Evolutionary conservation across 164 flowering plant genomes (phyloP), one percentile per base, ranked within the genome.

Genomic region (Vitis riparia): DNA sequence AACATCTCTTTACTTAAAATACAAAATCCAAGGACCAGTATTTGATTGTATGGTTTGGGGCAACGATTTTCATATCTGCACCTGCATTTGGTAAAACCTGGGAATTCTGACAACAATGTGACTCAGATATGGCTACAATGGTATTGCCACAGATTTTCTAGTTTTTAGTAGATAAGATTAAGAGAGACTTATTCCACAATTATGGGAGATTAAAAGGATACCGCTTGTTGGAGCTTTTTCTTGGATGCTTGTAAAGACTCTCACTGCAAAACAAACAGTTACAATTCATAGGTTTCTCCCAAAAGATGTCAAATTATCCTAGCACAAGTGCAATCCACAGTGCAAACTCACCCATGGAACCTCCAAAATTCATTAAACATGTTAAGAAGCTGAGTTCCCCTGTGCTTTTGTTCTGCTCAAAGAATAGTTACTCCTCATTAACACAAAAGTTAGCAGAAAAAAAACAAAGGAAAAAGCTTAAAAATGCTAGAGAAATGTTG

Each of bases 331-430:
- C 9, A 23, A 59, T 11, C 19, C 47, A 30, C 29, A 75, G 49
- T 30, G 61, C 12, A 27, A 70, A 75, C 91, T 82, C 70, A 94
- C 98, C 97, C 76, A 82, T 73, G 70, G 97, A 88, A 74, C 97
- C 97, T 17, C 69, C 89, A 81, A 80, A 87, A 77, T 92, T 94
- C 98, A 94, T 89, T 8, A 94, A 87, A 69, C 76, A 85, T 70
- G 98, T 94, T 74, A 94, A 77, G 77, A 92, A 94, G 84, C 98
- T 94, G 63, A 94, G 98, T 75, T 91, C 91, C 56, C 98, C 98
- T 0, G 98, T 94, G 75, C 97, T 91, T 75, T 88, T 91, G 79
- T 83, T 92, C 98, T 94, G 94, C 72, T 55, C 69, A 78, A 37
- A 51, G 53, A 65, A 66, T 13, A 69, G 30, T 30, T n/a, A 23